phyloP scores from a whole-genome alignment of 208 protist genomes.

The Leishmania amazonensis region DNA sequence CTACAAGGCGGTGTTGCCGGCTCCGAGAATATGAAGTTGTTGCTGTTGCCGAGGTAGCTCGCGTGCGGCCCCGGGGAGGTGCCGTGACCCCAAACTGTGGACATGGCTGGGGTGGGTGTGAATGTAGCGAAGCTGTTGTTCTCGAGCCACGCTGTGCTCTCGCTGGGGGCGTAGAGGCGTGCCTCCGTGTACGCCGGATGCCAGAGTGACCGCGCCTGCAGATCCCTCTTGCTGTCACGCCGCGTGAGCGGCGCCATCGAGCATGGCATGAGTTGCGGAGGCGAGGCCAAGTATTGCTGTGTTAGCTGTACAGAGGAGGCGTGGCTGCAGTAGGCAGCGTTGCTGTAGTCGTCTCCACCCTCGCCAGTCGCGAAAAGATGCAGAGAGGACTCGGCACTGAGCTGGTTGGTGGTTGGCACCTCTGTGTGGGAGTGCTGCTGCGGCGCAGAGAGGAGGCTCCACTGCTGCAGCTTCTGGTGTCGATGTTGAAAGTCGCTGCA shows the following conservation, averaged over 20 bases:
- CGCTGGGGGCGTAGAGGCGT: slow-evolving; percentile 23
- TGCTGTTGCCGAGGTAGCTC: neutral
- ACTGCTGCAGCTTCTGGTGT: neutral
- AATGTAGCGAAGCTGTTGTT: slow-evolving; percentile 3
- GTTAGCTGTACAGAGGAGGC: neutral
- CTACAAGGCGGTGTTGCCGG: slow-evolving; percentile 15
- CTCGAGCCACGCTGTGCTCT: slow-evolving; percentile 28
- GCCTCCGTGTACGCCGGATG: slow-evolving; percentile 8
- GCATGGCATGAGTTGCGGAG: neutral
- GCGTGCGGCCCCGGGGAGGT: neutral
- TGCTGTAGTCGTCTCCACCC: neutral
- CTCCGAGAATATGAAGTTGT: slow-evolving; percentile 7
- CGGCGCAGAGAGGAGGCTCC: neutral
- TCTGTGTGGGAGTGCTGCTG: neutral
- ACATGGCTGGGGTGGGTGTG: slow-evolving; percentile 13
- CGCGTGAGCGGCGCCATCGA: too few species aligned
- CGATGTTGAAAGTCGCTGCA: neutral
- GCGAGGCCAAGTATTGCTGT: neutral
- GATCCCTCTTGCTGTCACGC: neutral
- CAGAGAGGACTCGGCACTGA: neutral
- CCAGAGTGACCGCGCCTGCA: slow-evolving; percentile 2
- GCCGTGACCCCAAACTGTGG: slow-evolving; percentile 6
- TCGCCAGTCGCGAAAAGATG: neutral
- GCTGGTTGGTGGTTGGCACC: neutral
- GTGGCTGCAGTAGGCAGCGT: neutral